These are phyloP conservation scores for Zalaria sp. DNA, from an alignment of 2,329 filamentous ascomycete species.

Conservation along the genomic window DNA sequence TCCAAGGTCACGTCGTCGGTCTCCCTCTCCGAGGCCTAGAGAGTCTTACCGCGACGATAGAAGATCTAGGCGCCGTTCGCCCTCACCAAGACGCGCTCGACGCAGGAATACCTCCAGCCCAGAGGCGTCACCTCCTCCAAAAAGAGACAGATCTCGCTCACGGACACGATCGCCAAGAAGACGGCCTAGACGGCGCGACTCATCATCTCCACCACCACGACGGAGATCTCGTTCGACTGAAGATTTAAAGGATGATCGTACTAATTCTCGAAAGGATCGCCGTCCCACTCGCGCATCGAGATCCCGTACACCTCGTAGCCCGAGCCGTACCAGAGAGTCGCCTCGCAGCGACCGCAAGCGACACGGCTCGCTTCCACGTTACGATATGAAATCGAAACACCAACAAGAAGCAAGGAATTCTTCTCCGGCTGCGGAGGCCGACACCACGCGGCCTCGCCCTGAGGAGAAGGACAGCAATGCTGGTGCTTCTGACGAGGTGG, in stretches of 20 bases:
- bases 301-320: background rate
- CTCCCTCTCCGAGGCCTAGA: background rate
- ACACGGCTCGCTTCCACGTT: too few species aligned
- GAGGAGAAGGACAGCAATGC: conserved; percentile 1
- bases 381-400: too few species aligned
- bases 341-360: background rate
- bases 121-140: conserved; percentile 5
- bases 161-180: conserved; percentile 24
- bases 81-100: conserved; percentile 13
- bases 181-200: conserved; percentile 1
- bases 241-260: conserved; percentile 1
- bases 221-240: conserved; percentile 1
- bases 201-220: conserved; percentile 1
- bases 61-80: conserved; percentile 11
- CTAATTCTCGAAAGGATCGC: conserved; percentile 1
- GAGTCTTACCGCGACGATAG: conserved; percentile 1
- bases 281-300: background rate
- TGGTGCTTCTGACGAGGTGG: conserved; percentile 4
- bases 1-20: background rate
- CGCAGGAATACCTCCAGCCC: conserved; percentile 2
- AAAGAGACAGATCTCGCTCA: conserved; percentile 7
- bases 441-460: background rate
- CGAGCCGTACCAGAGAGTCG: background rate
- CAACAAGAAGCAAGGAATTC: too few species aligned
- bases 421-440: too few species aligned